Percentiles rank a stretch among this genome's conserved stretches.
These are phyloP conservation scores for Neopestalotiopsis sp. DNA, from an alignment of 2,329 filamentous ascomycete genomes.

Conservation along the genomic window DNA sequence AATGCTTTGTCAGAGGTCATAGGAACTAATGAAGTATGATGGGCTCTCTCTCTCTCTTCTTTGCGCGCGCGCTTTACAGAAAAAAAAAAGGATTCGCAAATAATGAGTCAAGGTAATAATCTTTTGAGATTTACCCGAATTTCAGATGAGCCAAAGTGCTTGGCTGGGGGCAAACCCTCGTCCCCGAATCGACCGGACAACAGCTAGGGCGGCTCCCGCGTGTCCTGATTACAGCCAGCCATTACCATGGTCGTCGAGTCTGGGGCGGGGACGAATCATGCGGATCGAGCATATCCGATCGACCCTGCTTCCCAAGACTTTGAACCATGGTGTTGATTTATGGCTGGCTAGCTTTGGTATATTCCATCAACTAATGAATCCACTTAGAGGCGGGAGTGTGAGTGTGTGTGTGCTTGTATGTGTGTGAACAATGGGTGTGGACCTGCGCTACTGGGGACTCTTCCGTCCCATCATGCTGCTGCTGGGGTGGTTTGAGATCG, in stretches of 20 bases:
- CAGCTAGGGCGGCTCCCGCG: constrained; percentile 22
- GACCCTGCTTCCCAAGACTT: background rate
- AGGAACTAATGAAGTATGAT: constrained; percentile 15
- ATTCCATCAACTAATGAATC: too few species aligned
- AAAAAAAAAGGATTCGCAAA: background rate
- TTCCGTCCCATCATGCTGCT: constrained; percentile 2
- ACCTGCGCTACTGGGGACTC: background rate
- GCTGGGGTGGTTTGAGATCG: constrained; percentile 11
- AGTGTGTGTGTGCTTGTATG: too few species aligned
- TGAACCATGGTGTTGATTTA: background rate
- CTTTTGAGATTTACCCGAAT: constrained; percentile 26
- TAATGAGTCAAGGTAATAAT: constrained; percentile 3
- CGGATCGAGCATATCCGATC: constrained; percentile 1
- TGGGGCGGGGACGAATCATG: background rate
- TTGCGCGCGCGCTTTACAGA: background rate
- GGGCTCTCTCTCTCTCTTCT: background rate
- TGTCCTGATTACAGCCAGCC: constrained; percentile 30
- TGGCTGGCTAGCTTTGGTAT: background rate
- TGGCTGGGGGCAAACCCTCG: constrained; percentile 26
- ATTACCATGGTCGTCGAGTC: constrained; percentile 23
- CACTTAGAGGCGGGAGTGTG: too few species aligned
- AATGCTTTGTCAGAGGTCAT: constrained; percentile 18
- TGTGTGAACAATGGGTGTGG: too few species aligned
- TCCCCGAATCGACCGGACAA: constrained; percentile 22
- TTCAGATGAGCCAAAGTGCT: constrained; percentile 27